Base-by-base conservation (phyloP, 169 alveolate genomes). In the Perkinsus chesapeaki region DNA sequence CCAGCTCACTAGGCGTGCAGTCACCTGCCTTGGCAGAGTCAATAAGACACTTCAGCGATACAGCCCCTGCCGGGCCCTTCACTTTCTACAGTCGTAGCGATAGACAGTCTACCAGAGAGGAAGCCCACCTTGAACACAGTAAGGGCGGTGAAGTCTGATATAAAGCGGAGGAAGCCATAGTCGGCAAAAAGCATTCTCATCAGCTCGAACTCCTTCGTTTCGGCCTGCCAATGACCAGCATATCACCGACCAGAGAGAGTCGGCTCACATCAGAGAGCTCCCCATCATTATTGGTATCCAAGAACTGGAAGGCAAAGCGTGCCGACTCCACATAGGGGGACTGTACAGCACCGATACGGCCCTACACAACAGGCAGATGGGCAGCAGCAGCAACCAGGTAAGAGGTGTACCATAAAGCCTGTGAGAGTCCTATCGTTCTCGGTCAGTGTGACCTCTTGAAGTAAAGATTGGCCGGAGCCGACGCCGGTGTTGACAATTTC, bases 1-100 rank as follows among this genome's bases (percentile, higher is more conserved):
- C 82, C 82, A 60, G 82, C 82, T 60, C 82, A 60, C 36, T 60
- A 60, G 82, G 82, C 12, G 82, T 60, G 82, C 82, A 60, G 82
- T 60, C 82, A 27, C 82, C 82, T 7, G 82, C 82, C 82, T 60
- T 60, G 82, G 82, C 82, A 1, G 82, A 60, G 31, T 60, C 82
- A 16, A 60, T 60, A 7, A 60, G 82, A 27, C 82, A 27, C 82
- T 60, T 60, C 82, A 60, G 23, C 31, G 82, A 60, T 34, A 60
- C 36, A 12, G 36, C 82, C 82, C 82, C 82, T 34, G 82, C 82
- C 31, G 82, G 82, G 82, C 82, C 82, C 23, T 60, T 60, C 82
- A 60, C 3, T 34, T 60, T 60, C 82, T 60, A 34, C n/a, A 12
- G 36, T 5, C 60, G 16, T 5, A 43, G 5, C 60, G 16, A 16